These are phyloP conservation scores for Rubia occidens DNA, from an alignment of 305 asterid genomes.

Conservation along the genomic window DNA sequence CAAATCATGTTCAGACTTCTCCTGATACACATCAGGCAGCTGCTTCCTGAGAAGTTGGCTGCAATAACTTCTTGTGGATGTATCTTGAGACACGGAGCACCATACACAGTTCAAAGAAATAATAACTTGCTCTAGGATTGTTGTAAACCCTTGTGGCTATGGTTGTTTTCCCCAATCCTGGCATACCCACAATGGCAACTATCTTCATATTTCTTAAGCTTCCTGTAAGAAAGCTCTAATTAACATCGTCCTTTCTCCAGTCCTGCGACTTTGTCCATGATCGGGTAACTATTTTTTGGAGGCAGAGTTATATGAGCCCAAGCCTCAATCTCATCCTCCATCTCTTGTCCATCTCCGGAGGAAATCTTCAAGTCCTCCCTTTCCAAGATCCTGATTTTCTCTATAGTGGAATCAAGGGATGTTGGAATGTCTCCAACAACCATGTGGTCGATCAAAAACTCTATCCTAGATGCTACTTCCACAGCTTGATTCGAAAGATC, in stretches of 20 bases:
- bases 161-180: neutral
- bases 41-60: neutral
- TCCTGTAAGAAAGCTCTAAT: neutral
- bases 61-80: neutral
- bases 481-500: neutral
- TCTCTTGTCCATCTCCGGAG: neutral
- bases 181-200: neutral
- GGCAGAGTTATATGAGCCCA: neutral
- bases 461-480: neutral
- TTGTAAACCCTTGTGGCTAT: neutral
- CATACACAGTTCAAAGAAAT: neutral
- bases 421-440: neutral
- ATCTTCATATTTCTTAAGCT: neutral
- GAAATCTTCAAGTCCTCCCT: neutral
- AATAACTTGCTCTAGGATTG: neutral
- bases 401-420: neutral
- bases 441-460: neutral
- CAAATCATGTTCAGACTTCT: neutral
- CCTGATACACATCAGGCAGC: neutral
- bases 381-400: neutral
- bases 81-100: neutral
- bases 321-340: neutral
- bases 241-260: neutral
- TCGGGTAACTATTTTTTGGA: neutral
- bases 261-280: neutral